Percentiles rank a stretch among this genome's conserved stretches.
These are phyloP conservation scores for Botrytis hyacinthi DNA, from an alignment of 2,329 filamentous ascomycete genomes.

Conservation along the genomic window DNA sequence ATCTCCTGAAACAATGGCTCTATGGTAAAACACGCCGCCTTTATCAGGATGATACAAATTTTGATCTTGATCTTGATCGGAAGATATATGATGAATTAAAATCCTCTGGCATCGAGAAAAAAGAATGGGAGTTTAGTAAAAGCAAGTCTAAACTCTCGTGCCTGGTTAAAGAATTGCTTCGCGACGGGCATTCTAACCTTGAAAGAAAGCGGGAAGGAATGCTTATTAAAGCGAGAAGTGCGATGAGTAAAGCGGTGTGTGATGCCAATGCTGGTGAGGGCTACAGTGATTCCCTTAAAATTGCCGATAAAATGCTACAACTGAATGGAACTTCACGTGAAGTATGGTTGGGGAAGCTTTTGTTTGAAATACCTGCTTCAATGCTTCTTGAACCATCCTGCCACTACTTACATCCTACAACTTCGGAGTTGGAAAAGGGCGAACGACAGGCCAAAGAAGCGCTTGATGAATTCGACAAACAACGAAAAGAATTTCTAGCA, in stretches of 20 bases:
- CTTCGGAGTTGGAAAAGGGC: not conserved
- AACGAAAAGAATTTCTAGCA: not conserved
- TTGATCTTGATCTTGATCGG: not conserved
- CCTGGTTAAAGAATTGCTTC: not conserved
- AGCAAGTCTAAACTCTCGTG: not conserved
- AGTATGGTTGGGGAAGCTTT: not conserved
- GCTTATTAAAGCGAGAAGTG: not conserved
- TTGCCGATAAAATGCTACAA: not conserved
- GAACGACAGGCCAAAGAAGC: not conserved
- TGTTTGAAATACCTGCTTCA: not conserved
- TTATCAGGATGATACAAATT: not conserved
- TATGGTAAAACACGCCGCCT: no score
- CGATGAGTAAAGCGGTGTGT: not conserved
- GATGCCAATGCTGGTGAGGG: not conserved
- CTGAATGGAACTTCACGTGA: not conserved
- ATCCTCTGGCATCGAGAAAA: fast-evolving
- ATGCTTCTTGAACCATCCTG: not conserved
- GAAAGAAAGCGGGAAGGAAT: not conserved
- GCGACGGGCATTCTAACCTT: not conserved
- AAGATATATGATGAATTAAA: not conserved
- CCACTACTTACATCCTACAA: not conserved
- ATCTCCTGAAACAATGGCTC: not conserved
- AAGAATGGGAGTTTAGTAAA: not conserved
- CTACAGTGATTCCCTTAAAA: not conserved
- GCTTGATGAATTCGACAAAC: not conserved